A percentile compares a stretch with the other conserved stretches of the same genome.
Evolutionary conservation across 805 yeast species (phyloP).

Genomic region (Zygosaccharomyces siamensis): DNA sequence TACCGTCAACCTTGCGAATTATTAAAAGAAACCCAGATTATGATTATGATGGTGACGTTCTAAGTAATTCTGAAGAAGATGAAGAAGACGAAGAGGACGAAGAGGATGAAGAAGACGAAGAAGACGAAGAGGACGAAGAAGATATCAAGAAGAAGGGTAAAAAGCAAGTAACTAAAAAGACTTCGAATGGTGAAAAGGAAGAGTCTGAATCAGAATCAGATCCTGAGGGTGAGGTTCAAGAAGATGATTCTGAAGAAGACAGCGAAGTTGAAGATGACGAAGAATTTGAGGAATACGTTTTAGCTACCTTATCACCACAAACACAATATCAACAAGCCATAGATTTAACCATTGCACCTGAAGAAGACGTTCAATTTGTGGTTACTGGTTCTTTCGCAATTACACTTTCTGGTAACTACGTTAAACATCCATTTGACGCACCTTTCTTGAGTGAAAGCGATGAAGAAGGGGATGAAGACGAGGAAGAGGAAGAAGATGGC

Average conservation of each 20-base stretch:
- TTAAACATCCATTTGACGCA: conserved; percentile 86
- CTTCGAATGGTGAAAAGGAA: conserved; percentile 36
- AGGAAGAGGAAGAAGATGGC: conserved; percentile 29
- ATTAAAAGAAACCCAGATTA: conserved; percentile 61
- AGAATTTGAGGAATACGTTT: conserved; percentile 75
- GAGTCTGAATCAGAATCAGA: conserved; percentile 47
- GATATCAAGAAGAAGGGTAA: conserved; percentile 46
- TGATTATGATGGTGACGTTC: conserved; percentile 45
- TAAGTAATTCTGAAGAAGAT: conserved; percentile 40
- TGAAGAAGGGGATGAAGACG: conserved; percentile 39
- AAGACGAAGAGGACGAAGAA: conserved; percentile 37
- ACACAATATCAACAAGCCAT: conserved; percentile 82
- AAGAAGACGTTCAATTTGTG: conserved; percentile 89
- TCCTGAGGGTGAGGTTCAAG: conserved; percentile 42
- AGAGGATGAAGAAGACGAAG: conserved; percentile 43
- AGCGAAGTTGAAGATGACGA: conserved; percentile 62
- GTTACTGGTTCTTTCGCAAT: conserved; percentile 94
- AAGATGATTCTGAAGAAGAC: conserved; percentile 49
- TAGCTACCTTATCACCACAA: conserved; percentile 88
- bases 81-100: conserved; percentile 44
- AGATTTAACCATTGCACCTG: conserved; percentile 86
- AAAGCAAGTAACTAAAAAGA: conserved; percentile 52
- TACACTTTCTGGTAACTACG: conserved; percentile 90
- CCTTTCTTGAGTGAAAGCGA: conserved; percentile 42
- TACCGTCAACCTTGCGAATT: conserved; percentile 86